phyloP scores from a whole-genome alignment of 176 grass and related monocot species.

The Lolium multiflorum region DNA sequence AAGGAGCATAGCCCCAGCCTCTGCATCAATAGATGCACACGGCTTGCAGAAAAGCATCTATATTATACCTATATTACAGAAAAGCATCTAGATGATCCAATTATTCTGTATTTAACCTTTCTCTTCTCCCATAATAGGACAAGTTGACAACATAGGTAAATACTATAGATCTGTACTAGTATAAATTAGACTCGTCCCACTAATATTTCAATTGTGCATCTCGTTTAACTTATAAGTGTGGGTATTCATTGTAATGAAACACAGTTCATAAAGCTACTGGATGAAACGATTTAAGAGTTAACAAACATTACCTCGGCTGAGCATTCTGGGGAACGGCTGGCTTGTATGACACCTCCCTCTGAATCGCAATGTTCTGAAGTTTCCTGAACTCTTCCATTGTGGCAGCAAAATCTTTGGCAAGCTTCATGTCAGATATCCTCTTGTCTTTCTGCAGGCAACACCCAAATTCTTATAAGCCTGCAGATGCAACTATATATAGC shows the following conservation, averaged over 20 bases:
- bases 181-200: not conserved
- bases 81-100: not conserved
- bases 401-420: constrained; percentile 90
- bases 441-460: constrained; percentile 67
- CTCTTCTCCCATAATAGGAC: not conserved
- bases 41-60: no score
- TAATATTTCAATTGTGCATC: not conserved
- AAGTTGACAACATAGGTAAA: not conserved
- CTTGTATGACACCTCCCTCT: constrained; percentile 75
- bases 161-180: not conserved
- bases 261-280: constrained; percentile 22
- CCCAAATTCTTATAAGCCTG: not conserved
- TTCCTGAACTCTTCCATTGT: constrained; percentile 88
- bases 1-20: no score
- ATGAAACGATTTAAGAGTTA: not conserved
- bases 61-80: not conserved
- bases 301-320: constrained; percentile 63
- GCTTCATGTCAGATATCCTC: constrained; percentile 83
- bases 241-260: constrained; percentile 8
- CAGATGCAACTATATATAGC: not conserved
- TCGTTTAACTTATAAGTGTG: not conserved
- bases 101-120: not conserved
- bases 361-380: constrained; percentile 78
- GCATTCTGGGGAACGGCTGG: constrained; percentile 59
- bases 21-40: no score